phyloP scores from a whole-genome alignment of 1,139 yeast species.

The Saccharomyces hybrid region DNA sequence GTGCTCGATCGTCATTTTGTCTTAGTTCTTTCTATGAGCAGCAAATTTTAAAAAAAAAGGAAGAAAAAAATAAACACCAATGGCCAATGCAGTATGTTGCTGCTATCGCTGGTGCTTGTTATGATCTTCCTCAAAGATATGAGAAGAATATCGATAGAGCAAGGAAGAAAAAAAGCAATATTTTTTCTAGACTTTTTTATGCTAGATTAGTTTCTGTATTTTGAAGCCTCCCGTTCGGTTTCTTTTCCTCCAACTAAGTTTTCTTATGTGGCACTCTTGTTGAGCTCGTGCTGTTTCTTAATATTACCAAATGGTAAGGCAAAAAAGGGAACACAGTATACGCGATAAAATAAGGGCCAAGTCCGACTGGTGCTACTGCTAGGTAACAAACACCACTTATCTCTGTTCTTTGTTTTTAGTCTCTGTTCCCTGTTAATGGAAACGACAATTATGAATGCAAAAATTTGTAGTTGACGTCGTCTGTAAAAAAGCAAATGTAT shows the following conservation, averaged over 20 bases:
- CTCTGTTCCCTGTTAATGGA: neutral
- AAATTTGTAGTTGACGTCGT: neutral
- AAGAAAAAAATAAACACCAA: neutral
- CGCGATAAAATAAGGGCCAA: neutral
- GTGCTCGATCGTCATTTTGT: neutral
- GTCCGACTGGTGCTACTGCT: neutral
- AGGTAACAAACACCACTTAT: neutral
- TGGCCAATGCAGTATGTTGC: neutral
- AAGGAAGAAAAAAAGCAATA: neutral
- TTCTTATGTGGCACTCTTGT: neutral
- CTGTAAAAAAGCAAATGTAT: neutral
- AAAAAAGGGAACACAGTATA: neutral
- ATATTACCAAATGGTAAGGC: neutral
- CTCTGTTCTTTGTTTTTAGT: neutral
- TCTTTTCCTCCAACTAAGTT: neutral
- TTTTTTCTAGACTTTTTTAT: neutral
- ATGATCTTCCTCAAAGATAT: neutral
- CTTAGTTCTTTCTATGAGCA: neutral
- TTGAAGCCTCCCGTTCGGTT: neutral
- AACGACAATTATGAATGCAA: neutral
- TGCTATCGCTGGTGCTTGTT: neutral
- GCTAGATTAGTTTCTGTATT: neutral
- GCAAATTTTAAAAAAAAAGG: neutral
- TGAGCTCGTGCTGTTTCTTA: neutral
- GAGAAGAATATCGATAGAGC: neutral